A percentile compares a stretch with the other conserved stretches of the same genome.
These are phyloP conservation scores for Beauveria sp. DNA, from an alignment of 2,329 filamentous ascomycete genomes.

Conservation along the genomic window DNA sequence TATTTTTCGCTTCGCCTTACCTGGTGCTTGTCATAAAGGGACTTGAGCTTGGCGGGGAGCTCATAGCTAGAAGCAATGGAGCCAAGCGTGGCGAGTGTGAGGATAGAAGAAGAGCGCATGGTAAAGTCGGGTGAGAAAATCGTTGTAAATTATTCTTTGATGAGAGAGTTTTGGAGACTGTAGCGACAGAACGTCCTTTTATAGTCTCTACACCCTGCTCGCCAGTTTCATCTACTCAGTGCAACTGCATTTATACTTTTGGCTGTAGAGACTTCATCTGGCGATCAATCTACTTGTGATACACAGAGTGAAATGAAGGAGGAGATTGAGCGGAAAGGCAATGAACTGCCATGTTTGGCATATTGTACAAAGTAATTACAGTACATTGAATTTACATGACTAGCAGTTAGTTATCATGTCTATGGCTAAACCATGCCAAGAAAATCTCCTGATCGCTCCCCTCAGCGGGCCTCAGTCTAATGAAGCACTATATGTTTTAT, in stretches of 20 bases:
- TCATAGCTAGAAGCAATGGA: slow-evolving; percentile 10
- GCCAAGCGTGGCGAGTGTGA: slow-evolving; percentile 10
- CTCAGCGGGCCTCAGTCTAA: too few species aligned
- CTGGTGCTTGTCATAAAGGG: slow-evolving; percentile 14
- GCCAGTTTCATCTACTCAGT: too few species aligned
- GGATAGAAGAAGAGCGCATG: slow-evolving; percentile 12
- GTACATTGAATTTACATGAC: too few species aligned
- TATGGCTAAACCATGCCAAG: too few species aligned
- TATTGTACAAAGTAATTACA: too few species aligned
- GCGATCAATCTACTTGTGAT: not conserved
- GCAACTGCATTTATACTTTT: not conserved
- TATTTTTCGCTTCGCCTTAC: not conserved
- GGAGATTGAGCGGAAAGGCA: too few species aligned
- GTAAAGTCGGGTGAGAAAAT: not conserved
- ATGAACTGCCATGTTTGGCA: too few species aligned
- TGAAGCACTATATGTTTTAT: too few species aligned
- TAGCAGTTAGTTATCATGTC: too few species aligned
- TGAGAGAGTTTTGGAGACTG: not conserved
- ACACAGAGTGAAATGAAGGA: not conserved
- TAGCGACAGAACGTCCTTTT: not conserved
- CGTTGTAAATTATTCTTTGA: not conserved
- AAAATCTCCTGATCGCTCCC: too few species aligned
- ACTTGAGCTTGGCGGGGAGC: slow-evolving; percentile 14
- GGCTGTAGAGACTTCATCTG: not conserved
- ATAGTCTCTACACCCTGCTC: not conserved